Conservation (phyloP, 768 basidiomycete genomes). For the Dioszegia aurantiaca region DNA sequence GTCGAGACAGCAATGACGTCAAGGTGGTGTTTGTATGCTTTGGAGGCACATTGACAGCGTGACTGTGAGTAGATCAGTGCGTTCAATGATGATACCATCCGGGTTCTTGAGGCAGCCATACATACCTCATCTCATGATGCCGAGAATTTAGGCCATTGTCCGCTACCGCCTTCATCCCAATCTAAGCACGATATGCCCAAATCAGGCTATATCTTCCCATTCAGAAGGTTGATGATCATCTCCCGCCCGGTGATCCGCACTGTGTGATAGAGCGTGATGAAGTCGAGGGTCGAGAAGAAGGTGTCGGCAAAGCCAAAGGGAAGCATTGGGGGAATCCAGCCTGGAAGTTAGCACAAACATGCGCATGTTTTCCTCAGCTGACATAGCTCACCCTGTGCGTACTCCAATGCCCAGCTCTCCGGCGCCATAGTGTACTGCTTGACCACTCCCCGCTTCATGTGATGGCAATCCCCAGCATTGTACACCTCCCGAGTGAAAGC, state of each 20-base stretch:
- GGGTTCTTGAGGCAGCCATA: too few relatives aligned
- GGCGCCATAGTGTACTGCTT: conserved; percentile 99
- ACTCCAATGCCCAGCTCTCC: conserved; percentile 64
- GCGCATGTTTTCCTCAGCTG: too few relatives aligned
- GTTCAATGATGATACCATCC: too few relatives aligned
- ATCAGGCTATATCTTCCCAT: conserved; percentile 71
- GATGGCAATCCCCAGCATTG: conserved; percentile 75
- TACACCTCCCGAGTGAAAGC: conserved; percentile 80
- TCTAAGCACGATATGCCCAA: background rate
- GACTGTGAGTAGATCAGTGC: too few relatives aligned
- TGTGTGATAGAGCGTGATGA: conserved; percentile 76
- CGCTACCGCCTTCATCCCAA: background rate
- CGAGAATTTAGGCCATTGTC: too few relatives aligned
- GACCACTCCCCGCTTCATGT: conserved; percentile 72
- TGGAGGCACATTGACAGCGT: too few relatives aligned
- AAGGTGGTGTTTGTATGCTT: too few relatives aligned
- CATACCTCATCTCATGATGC: too few relatives aligned
- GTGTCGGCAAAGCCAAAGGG: conserved; percentile 88
- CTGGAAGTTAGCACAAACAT: too few relatives aligned
- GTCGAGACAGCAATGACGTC: too few relatives aligned
- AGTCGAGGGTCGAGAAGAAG: conserved; percentile 82
- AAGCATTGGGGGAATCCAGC: conserved; percentile 96
- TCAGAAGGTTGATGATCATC: conserved; percentile 73
- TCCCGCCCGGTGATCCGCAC: conserved; percentile 73
- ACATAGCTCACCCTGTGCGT: background rate